Evolutionary conservation across 345 rosid genomes (phyloP).

Genomic region (Eucalyptus pauciflora): DNA sequence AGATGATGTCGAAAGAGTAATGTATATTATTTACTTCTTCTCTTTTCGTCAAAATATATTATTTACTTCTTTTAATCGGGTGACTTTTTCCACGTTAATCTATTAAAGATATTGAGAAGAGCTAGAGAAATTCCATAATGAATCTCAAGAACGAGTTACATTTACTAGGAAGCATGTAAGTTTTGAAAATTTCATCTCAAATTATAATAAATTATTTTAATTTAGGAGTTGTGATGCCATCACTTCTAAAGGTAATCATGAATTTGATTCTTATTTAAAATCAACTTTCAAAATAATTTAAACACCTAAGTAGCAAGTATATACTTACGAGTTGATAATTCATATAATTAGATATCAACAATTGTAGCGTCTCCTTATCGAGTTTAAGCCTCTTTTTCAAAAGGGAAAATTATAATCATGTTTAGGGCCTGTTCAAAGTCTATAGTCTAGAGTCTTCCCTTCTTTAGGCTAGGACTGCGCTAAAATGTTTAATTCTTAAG

Average conservation of each 20-base stretch:
- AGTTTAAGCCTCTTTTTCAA: too few relatives aligned
- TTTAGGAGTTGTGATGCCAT: neutral
- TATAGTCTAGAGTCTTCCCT: too few relatives aligned
- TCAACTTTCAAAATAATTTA: neutral
- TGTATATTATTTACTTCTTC: neutral
- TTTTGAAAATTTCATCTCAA: neutral
- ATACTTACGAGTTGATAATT: neutral
- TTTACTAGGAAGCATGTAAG: neutral
- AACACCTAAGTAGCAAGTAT: neutral
- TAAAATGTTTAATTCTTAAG: too few relatives aligned
- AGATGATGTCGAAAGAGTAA: neutral
- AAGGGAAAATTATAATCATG: too few relatives aligned
- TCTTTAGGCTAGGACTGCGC: accelerated
- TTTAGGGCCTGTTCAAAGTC: too few relatives aligned
- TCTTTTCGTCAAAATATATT: too few relatives aligned
- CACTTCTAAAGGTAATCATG: neutral
- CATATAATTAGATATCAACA: neutral
- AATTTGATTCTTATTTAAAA: neutral
- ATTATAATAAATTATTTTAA: neutral
- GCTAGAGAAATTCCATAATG: neutral
- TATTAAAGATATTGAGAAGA: neutral
- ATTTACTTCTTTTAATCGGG: neutral
- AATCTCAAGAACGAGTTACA: neutral
- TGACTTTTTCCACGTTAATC: neutral
- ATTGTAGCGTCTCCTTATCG: too few relatives aligned